phyloP scores from a whole-genome alignment of 768 basidiomycete genomes.

The Macrocybe gigantea region DNA sequence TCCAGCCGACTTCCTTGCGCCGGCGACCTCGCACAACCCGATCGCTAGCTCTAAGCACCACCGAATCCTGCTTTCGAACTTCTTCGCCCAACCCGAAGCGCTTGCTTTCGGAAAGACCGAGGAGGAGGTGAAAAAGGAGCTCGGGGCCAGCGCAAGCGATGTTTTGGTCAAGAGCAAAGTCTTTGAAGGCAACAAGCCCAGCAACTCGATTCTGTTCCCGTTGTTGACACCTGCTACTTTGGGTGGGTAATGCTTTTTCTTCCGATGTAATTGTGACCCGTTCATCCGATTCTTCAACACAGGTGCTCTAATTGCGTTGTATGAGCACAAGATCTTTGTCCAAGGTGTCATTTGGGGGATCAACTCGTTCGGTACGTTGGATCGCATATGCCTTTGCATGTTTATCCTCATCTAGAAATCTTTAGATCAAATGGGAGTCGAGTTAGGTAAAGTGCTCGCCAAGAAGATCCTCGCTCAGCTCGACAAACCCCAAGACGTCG shows the following conservation, averaged over 20 bases:
- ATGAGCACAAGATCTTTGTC: conserved; percentile 99
- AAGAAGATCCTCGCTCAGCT: conserved; percentile 94
- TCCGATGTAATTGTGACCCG: background rate
- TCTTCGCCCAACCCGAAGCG: conserved; percentile 97
- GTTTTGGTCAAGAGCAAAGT: conserved; percentile 94
- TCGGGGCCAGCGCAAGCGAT: conserved; percentile 67
- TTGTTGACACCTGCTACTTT: conserved; percentile 85
- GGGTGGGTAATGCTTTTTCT: conserved; percentile 35
- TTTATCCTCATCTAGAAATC: background rate
- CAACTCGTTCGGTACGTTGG: conserved; percentile 88
- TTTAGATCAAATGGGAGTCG: conserved; percentile 98
- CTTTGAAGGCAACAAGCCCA: conserved; percentile 95
- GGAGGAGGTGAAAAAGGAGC: conserved; percentile 69
- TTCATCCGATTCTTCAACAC: background rate
- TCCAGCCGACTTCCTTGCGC: conserved; percentile 89
- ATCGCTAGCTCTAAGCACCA: conserved; percentile 87
- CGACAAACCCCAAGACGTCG: conserved; percentile 69
- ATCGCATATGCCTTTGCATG: background rate
- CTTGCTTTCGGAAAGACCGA: conserved; percentile 98
- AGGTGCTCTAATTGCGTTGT: conserved; percentile 81
- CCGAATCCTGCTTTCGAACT: conserved; percentile 95
- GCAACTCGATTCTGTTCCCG: conserved; percentile 95
- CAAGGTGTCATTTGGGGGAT: conserved; percentile 98
- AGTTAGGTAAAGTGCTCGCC: conserved; percentile 94
- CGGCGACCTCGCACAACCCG: conserved; percentile 86